Conservation (phyloP, 805 yeast genomes). For the Yarrowia sp. region DNA sequence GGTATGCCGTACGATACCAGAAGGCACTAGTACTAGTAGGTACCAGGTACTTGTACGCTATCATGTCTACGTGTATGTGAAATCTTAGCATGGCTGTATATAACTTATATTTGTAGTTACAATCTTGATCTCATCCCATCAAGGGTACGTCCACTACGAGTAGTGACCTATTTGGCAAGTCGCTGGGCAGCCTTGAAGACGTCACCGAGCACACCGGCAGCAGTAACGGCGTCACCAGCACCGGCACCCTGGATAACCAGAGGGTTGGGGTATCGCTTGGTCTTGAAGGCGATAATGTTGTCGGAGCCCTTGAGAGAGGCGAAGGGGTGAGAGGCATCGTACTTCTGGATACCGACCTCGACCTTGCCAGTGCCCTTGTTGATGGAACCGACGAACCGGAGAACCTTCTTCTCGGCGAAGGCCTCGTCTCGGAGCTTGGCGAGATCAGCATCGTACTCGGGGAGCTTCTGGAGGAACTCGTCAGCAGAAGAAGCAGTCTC, state of each 20-base stretch:
- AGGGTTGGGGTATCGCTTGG: constrained; percentile 90
- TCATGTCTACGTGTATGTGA: too few species aligned
- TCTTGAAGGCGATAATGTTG: constrained; percentile 86
- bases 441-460: constrained; percentile 76
- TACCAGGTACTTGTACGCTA: too few species aligned
- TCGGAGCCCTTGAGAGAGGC: constrained; percentile 95
- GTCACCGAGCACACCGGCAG: constrained; percentile 92
- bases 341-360: constrained; percentile 84
- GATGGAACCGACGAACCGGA: constrained; percentile 89
- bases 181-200: constrained; percentile 88
- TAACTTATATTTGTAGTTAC: neutral
- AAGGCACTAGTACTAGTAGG: neutral
- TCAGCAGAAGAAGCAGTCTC: constrained; percentile 58
- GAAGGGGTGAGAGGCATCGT: constrained; percentile 86
- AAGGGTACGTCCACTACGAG: neutral
- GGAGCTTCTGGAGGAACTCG: constrained; percentile 77
- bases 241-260: constrained; percentile 96
- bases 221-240: constrained; percentile 74
- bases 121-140: neutral
- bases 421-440: constrained; percentile 78
- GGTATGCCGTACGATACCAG: neutral
- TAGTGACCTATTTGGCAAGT: constrained; percentile 36
- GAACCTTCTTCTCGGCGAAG: constrained; percentile 74
- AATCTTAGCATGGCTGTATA: too few species aligned
- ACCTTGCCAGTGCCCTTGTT: constrained; percentile 64